Evolutionary conservation across 306 rosid genomes (phyloP).

Genomic region (Citrullus colocynthis): DNA sequence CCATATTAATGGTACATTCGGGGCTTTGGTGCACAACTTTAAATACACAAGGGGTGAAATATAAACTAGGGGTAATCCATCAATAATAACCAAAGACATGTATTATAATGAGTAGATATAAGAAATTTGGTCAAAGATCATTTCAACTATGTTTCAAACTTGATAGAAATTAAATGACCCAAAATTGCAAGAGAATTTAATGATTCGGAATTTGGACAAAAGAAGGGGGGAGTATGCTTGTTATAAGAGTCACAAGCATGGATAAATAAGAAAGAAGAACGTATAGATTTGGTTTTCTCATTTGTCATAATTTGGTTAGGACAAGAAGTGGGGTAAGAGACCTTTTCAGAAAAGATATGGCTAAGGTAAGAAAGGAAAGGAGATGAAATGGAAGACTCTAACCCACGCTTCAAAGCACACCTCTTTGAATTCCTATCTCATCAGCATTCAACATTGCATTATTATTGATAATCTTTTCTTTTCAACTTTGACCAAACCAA

Average conservation of each 20-base stretch:
- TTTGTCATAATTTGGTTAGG: background rate
- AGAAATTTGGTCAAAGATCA: background rate
- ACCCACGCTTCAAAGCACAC: background rate
- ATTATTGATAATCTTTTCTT: conserved; percentile 4
- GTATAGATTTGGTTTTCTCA: background rate
- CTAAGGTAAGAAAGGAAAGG: background rate
- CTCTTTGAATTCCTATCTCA: conserved; percentile 22
- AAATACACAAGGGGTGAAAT: background rate
- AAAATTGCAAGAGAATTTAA: background rate
- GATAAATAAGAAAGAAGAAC: conserved; percentile 1
- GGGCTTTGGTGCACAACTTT: background rate
- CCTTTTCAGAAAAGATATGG: conserved; percentile 16
- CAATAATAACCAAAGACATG: background rate
- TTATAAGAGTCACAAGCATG: background rate
- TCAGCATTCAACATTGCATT: conserved; percentile 2
- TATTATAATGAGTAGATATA: background rate
- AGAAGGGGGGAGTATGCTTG: background rate
- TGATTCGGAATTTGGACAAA: background rate
- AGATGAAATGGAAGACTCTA: conserved; percentile 5
- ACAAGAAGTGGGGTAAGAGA: conserved; percentile 28
- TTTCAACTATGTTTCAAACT: background rate
- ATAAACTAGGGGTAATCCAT: background rate
- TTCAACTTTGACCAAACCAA: background rate
- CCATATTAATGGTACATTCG: background rate
- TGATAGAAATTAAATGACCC: background rate